Base-by-base conservation (phyloP, 169 alveolate species). In the Eimeria necatrix region DNA sequence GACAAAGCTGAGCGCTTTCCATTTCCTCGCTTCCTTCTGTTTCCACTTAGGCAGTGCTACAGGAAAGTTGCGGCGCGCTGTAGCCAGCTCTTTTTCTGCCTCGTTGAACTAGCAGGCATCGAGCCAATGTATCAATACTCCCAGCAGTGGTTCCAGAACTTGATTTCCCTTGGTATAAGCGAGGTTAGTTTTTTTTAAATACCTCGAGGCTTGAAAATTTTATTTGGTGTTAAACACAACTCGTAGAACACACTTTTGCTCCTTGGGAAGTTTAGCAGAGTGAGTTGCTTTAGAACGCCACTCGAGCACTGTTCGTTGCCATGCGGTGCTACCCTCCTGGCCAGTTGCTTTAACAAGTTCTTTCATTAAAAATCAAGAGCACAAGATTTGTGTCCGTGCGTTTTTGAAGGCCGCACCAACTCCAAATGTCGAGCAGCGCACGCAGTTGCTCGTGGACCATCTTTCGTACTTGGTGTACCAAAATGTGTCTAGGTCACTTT, bases 41-140 rank as follows among this genome's bases (percentile, higher is more conserved):
- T 5, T 26, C 56, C 68, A 51, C 26, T 73, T 73, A 98, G 99
- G 97, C 99, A 98, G 91, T 97, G 97, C 91, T 98, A 97, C 96
- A 95, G 99, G 73, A 98, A 99, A 32, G 99, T 98, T 12, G 99
- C 99, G n/a, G 98, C 97, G 95, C 97, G 99, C 86, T 98, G 99
- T n/a, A 96, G 98, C n/a, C 96, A 98, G 64, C 97, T 99, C 64
- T 99, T 98, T 98, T 99, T 99, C 97, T 97, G 99, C 64, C 98
- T 98, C 60, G 98, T 98, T 83, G 99, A 99, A 95, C 96, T 99
- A 59, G 97, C 99, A 24, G 95, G 97, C 94, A 96, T 99, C 87
- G 99, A 99, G 96, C 99, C 99, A n/a, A 99, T 99, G 99, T 99
- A 98, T 94, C 99, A 99, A 96, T 99, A 98, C 96, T 98, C 99